Conservation (phyloP, 2,329 filamentous ascomycete species). For the Monosporascus sp. region DNA sequence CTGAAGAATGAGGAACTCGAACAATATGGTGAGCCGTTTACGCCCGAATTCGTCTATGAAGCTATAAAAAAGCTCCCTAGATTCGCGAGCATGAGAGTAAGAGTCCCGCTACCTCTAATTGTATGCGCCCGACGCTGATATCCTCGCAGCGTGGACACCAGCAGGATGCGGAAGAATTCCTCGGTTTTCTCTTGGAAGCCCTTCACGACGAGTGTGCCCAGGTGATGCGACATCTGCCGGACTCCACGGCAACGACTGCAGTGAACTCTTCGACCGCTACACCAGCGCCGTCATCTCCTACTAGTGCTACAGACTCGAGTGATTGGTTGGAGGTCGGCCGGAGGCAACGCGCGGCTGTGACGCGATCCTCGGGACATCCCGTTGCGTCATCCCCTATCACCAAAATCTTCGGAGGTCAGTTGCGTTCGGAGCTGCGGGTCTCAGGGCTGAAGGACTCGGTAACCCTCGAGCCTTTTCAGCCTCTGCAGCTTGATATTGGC, state of each 20-base stretch:
- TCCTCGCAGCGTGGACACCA: constrained; percentile 74
- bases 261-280: constrained; percentile 28
- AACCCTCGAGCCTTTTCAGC: constrained; percentile 88
- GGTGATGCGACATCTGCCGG: constrained; percentile 56
- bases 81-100: constrained; percentile 86
- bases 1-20: constrained; percentile 82
- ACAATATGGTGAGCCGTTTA: constrained; percentile 85
- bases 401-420: constrained; percentile 88
- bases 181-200: constrained; percentile 87
- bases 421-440: constrained; percentile 83
- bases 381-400: constrained; percentile 76
- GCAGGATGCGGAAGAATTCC: constrained; percentile 95
- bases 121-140: constrained; percentile 11
- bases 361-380: constrained; percentile 74
- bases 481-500: constrained; percentile 90
- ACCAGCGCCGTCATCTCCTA: constrained; percentile 34
- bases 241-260: constrained; percentile 18
- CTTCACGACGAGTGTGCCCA: constrained; percentile 87
- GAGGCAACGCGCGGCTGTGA: constrained; percentile 82
- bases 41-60: constrained; percentile 91
- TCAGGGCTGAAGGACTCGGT: constrained; percentile 86
- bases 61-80: constrained; percentile 80
- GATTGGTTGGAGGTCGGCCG: constrained; percentile 95
- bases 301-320: constrained; percentile 41
- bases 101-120: constrained; percentile 24